Evolutionary conservation across 768 basidiomycete species (phyloP).

Genomic region (Cystobasidium onofrii): DNA sequence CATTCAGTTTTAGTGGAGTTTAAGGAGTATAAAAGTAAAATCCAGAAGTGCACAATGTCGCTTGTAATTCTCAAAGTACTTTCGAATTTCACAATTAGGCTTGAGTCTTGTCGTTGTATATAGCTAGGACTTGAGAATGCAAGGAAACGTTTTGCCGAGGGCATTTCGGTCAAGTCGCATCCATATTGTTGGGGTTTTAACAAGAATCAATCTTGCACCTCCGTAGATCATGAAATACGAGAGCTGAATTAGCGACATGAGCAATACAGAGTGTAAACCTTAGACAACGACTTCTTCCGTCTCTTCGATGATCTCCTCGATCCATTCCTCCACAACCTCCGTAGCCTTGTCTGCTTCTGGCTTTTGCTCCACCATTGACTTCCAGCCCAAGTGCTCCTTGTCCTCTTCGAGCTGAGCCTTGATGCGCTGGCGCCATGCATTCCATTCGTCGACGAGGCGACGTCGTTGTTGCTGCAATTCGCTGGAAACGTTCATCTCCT

Average conservation of each 20-base stretch:
- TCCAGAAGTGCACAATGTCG: not conserved
- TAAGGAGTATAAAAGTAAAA: not conserved
- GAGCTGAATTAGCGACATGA: not conserved
- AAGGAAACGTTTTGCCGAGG: not conserved
- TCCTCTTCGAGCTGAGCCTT: conserved; percentile 60
- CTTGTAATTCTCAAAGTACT: not conserved
- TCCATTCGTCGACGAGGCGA: conserved; percentile 95
- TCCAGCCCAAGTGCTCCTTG: conserved; percentile 47
- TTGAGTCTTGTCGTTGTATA: not conserved
- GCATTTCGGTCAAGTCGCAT: too few species aligned
- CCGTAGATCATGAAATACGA: too few species aligned
- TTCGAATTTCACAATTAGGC: not conserved
- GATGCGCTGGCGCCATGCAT: conserved; percentile 79
- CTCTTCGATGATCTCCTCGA: conserved; percentile 52
- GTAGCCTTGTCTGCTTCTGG: conserved; percentile 79
- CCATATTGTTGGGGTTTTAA: too few species aligned
- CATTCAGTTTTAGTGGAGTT: too few species aligned
- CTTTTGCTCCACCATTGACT: conserved; percentile 35
- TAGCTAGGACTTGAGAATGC: not conserved
- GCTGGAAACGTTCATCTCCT: conserved; percentile 87
- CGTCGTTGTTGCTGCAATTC: conserved; percentile 84
- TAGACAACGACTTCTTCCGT: conserved; percentile 37
- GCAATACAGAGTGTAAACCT: not conserved
- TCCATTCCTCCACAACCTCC: conserved; percentile 65
- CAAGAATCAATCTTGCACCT: too few species aligned